Percentiles rank a stretch among this genome's conserved stretches.
Conservation (phyloP, 139 green algal species). For the Micractinium sp. region DNA sequence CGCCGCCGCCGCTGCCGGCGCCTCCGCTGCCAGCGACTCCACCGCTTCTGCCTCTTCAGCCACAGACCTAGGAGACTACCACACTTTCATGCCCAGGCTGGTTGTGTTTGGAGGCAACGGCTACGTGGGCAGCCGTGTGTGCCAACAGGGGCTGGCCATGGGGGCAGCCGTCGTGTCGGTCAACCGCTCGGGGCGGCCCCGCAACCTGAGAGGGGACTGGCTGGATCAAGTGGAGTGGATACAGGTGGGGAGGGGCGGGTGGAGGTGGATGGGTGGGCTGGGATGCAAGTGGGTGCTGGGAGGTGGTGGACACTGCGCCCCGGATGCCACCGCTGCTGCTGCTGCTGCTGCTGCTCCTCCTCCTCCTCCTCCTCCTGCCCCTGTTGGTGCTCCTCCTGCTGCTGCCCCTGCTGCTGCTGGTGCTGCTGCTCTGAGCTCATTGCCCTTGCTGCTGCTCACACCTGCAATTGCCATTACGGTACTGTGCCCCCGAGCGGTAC, state of each 20-base stretch:
- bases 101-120: slow-evolving; percentile 92
- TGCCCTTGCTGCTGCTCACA: too few relatives aligned
- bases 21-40: background rate
- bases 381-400: too few relatives aligned
- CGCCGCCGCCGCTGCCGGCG: background rate
- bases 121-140: slow-evolving; percentile 88
- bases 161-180: slow-evolving; percentile 79
- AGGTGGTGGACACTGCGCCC: too few relatives aligned
- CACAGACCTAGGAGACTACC: background rate
- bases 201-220: background rate
- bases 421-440: too few relatives aligned
- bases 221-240: slow-evolving; percentile 34
- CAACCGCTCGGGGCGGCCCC: slow-evolving; percentile 70
- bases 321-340: too few relatives aligned
- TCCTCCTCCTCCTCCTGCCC: too few relatives aligned
- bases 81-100: background rate
- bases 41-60: background rate
- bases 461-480: background rate
- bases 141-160: slow-evolving; percentile 68
- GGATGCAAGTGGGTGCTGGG: too few relatives aligned
- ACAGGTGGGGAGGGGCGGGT: background rate
- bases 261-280: too few relatives aligned
- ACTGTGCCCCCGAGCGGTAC: too few relatives aligned
- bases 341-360: too few relatives aligned
- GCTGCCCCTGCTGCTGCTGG: too few relatives aligned